Percentiles rank a stretch among this genome's conserved stretches.
Evolutionary conservation across 176 grass and related monocot species (phyloP).

Genomic region (Musa beccarii): DNA sequence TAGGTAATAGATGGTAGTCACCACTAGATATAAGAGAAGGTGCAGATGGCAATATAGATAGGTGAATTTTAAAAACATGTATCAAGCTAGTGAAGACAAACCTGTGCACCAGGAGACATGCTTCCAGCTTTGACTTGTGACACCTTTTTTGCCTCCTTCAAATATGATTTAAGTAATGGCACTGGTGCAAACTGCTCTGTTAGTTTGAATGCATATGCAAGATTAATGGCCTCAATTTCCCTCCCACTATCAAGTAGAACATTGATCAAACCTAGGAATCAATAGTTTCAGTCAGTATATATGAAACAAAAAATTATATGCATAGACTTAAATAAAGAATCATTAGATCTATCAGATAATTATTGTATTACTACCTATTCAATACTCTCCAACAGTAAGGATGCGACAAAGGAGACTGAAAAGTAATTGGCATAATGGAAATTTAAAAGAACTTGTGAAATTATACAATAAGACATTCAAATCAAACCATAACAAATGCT

Average conservation of each 20-base stretch:
- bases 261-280: constrained; percentile 52
- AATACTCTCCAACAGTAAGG: background rate
- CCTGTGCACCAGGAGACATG: constrained; percentile 67
- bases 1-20: too few relatives aligned
- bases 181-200: constrained; percentile 61
- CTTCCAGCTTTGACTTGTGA: constrained; percentile 54
- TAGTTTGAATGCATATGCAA: constrained; percentile 67
- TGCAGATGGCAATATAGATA: too few relatives aligned
- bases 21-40: background rate
- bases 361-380: background rate
- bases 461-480: background rate
- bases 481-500: background rate
- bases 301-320: background rate
- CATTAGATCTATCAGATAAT: background rate
- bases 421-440: background rate
- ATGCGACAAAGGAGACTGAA: background rate
- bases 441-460: background rate
- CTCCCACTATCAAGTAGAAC: constrained; percentile 62
- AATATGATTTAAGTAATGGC: constrained; percentile 68
- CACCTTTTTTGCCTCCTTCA: constrained; percentile 61
- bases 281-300: background rate
- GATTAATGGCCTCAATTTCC: constrained; percentile 77
- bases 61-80: too few relatives aligned
- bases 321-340: background rate
- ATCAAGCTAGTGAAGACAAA: constrained; percentile 16